Evolutionary conservation across 2,329 filamentous ascomycete genomes (phyloP), one percentile per base, ranked within the genome.

Genomic region (Neocucurbitaria cava): DNA sequence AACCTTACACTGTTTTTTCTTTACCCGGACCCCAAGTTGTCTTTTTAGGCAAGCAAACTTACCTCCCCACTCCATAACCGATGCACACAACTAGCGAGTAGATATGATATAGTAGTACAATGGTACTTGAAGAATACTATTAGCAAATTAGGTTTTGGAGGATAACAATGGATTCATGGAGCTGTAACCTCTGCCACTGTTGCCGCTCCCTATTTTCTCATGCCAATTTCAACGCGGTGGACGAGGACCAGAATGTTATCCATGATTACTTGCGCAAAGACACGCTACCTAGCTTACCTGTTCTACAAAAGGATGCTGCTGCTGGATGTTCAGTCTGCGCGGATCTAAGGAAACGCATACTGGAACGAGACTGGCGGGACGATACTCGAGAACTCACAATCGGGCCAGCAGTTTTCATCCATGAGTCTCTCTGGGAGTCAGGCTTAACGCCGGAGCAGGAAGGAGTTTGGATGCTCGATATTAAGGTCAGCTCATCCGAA

Each of bases 381-480:
- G 26, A 28, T 28, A 10, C 10, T 28, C 26, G 10, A 6, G 26
- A 28, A 10, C 5, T 28, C 5, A 28, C 5, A 10, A 28, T 28
- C 26, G 26, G 26, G 5, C 26, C 26, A 6, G 26, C 35, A 30
- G 15, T n/a, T 9, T 28, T 48, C 15, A 48, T 48, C 18, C 46
- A 48, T 20, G 46, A 48, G 46, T 48, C 46, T 7, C 24, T 31
- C 11, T 48, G 46, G 46, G 46, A 39, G 18, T 28, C 13, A 17
- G 35, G 31, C 39, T 24, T 48, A 15, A 48, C 46, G 23, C 46
- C 46, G 10, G 36, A 48, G 21, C 33, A 40, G 39, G 46, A 48
- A 30, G 46, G 46, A 8, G 33, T 48, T 15, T 48, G 46, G 46
- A 31, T 30, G 35, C 4, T 48, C n/a, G 33, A 48, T 18, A 18